Percentiles rank a stretch among this genome's conserved stretches.
Conservation (phyloP, 768 basidiomycete genomes). For the Guyanaporus albipodus region DNA sequence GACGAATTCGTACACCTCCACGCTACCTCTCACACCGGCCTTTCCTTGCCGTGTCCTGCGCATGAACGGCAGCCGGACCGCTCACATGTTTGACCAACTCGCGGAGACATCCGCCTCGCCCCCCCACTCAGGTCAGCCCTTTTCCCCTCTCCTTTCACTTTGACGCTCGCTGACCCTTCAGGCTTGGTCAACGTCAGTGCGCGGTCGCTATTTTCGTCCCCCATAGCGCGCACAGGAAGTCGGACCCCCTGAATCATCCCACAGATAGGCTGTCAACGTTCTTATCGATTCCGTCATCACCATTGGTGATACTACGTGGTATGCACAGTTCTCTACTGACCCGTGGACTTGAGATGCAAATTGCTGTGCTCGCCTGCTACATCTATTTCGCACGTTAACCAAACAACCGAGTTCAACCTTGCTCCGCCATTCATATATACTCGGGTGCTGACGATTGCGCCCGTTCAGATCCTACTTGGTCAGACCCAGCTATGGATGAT, state of each 20-base stretch:
- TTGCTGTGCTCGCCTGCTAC: slow-evolving; percentile 9
- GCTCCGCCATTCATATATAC: neutral
- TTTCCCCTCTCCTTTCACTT: neutral
- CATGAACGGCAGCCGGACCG: slow-evolving; percentile 1
- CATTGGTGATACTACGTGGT: neutral
- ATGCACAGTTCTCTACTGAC: slow-evolving; percentile 1
- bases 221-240: neutral
- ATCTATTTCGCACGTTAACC: slow-evolving; percentile 14
- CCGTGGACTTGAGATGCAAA: slow-evolving; percentile 15
- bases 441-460: neutral
- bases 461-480: too few relatives aligned
- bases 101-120: neutral
- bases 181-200: neutral
- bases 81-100: neutral
- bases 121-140: neutral
- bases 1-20: slow-evolving; percentile 8
- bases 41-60: slow-evolving; percentile 14
- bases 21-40: slow-evolving; percentile 29
- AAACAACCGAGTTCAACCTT: neutral
- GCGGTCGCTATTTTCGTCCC: neutral
- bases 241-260: neutral
- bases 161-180: neutral
- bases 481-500: too few relatives aligned
- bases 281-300: slow-evolving; percentile 8
- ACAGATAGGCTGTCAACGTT: slow-evolving; percentile 1